Evolutionary conservation across 768 basidiomycete species (phyloP), one percentile per base, ranked within the genome.

Genomic region (Boletellus ananas): DNA sequence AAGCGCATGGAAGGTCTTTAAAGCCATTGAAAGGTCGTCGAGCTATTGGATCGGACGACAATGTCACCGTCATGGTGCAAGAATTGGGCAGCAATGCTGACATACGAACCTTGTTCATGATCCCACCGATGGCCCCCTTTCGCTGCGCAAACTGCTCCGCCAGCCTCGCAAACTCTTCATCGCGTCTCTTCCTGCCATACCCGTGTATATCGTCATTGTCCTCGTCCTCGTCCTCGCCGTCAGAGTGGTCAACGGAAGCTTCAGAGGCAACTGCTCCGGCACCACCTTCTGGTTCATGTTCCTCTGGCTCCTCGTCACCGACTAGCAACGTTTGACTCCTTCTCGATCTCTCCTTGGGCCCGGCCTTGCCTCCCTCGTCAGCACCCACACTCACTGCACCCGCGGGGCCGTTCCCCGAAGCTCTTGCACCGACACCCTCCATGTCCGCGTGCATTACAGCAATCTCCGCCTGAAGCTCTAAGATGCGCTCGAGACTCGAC

Each of bases 371-470:
- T 0, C 54, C 56, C 51, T 64, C 54, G 17, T 21, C 54, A 14
- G 45, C 41, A 3, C 54, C 52, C 1, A 44, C 49, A 21, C 40
- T 21, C 17, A 43, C 40, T 1, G 45, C 36, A 23, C 57, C 38
- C 43, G 49, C 27, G 39, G 53, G 51, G 0, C 7, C 16, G 8
- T n/a, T 47, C 13, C 52, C 65, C 38, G 34, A 11, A 1, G 41
- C 47, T 13, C 37, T 44, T 11, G 36, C 49, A 50, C 68, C 56
- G 1, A 85, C 74, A 35, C 77, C 77, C 63, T 90, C 88, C 85
- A 90, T 86, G 21, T 84, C 80, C 10, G 83, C 67, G 61, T 90
- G 88, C 78, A 87, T 80, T 55, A 70, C 72, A 6, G 87, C 82
- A 31, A 90, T 80, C 55, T 87, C 80, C 47, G 77, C 80, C 63